Evolutionary conservation across 176 grass and related monocot species (phyloP).

Genomic region (Musa acuminata): DNA sequence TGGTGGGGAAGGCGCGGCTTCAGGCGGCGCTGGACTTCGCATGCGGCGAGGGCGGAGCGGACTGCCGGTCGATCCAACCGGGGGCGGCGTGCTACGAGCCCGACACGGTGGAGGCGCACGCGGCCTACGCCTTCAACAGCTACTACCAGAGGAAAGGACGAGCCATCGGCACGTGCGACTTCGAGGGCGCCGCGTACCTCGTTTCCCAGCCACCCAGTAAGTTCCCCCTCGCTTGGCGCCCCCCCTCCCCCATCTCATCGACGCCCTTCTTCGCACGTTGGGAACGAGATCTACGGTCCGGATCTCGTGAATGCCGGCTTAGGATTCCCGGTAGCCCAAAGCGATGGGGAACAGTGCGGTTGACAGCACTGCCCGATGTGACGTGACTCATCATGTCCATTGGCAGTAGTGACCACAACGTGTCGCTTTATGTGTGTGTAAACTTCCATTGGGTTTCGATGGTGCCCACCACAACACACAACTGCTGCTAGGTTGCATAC

Average conservation of each 20-base stretch:
- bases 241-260: too few relatives aligned
- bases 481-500: too few relatives aligned
- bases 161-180: conserved; percentile 61
- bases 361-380: conserved; percentile 16
- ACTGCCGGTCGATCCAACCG: conserved; percentile 77
- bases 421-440: not conserved
- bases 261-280: not conserved
- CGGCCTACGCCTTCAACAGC: conserved; percentile 63
- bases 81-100: conserved; percentile 77
- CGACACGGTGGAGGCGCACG: conserved; percentile 71
- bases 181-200: conserved; percentile 64
- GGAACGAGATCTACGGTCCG: not conserved
- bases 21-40: conserved; percentile 73
- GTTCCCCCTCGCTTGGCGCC: not conserved
- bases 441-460: too few relatives aligned
- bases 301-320: not conserved
- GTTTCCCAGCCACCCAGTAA: conserved; percentile 55
- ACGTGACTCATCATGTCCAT: not conserved
- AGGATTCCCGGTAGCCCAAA: conserved; percentile 2
- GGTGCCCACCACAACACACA: too few relatives aligned
- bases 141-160: conserved; percentile 67
- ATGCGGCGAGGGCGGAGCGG: conserved; percentile 64
- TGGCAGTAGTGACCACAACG: not conserved
- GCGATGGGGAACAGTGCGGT: not conserved
- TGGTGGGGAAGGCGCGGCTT: conserved; percentile 35